Conservation (phyloP, 129 eudicot genomes). For the Silybum marianum region DNA sequence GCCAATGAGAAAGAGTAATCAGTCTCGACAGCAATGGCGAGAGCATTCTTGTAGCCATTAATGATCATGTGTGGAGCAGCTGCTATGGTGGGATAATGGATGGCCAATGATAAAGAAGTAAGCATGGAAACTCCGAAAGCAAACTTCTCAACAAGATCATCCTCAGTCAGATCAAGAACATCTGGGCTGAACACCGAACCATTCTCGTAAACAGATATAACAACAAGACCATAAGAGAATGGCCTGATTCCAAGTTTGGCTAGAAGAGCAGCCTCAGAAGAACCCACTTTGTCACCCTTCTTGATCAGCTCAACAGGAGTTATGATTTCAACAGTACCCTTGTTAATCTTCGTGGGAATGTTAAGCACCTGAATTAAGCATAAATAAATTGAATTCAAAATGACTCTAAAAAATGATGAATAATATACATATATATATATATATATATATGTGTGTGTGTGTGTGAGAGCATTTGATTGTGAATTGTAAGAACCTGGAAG, state of each 20-base stretch:
- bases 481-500: slow-evolving; percentile 52
- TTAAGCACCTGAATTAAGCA: slow-evolving; percentile 53
- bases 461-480: neutral
- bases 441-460: no score
- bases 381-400: neutral
- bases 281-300: slow-evolving; percentile 87
- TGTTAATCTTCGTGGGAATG: slow-evolving; percentile 89
- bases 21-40: slow-evolving; percentile 71
- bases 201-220: slow-evolving; percentile 56
- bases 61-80: slow-evolving; percentile 88
- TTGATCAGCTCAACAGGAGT: slow-evolving; percentile 82
- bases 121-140: slow-evolving; percentile 65
- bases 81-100: slow-evolving; percentile 71
- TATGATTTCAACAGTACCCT: slow-evolving; percentile 88
- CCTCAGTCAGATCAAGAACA: slow-evolving; percentile 70
- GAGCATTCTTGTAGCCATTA: slow-evolving; percentile 72
- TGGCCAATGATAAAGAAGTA: slow-evolving; percentile 55
- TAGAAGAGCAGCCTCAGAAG: slow-evolving; percentile 78
- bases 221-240: slow-evolving; percentile 72
- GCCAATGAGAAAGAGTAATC: slow-evolving; percentile 68
- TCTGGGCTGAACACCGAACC: slow-evolving; percentile 76
- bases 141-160: slow-evolving; percentile 68
- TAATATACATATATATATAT: no score
- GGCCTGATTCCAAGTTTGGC: slow-evolving; percentile 85
- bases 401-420: neutral